Conservation (phyloP, 2,329 filamentous ascomycete genomes). For the Penicillium sp. region DNA sequence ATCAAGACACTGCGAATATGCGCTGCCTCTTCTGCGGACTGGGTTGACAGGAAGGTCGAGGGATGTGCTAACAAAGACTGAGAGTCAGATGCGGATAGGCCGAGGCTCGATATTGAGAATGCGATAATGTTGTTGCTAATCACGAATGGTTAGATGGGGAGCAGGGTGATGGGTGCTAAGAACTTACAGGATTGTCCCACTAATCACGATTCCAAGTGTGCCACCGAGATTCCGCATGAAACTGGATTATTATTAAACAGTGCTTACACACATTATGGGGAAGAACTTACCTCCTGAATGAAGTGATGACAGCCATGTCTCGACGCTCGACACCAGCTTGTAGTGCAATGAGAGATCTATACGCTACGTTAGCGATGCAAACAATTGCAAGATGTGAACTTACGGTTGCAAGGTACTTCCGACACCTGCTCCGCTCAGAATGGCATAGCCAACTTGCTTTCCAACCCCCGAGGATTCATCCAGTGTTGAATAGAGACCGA, state of each 20-base stretch:
- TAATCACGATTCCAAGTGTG: conserved; percentile 42
- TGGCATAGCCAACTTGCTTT: conserved; percentile 57
- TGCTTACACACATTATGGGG: neutral
- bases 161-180: neutral
- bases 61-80: conserved; percentile 33
- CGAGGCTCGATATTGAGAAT: conserved; percentile 27
- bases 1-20: conserved; percentile 31
- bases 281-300: conserved; percentile 34
- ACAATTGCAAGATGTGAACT: conserved; percentile 1
- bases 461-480: conserved; percentile 50
- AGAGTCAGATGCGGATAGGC: conserved; percentile 22
- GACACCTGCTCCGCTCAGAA: conserved; percentile 55
- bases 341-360: conserved; percentile 37
- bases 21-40: conserved; percentile 24
- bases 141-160: neutral
- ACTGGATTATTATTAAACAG: conserved; percentile 21
- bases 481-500: conserved; percentile 56
- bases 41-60: conserved; percentile 28
- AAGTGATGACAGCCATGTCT: conserved; percentile 45
- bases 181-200: conserved; percentile 44
- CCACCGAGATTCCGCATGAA: conserved; percentile 46
- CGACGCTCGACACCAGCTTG: conserved; percentile 42
- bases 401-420: conserved; percentile 55
- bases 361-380: neutral
- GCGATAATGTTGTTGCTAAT: conserved; percentile 33